phyloP scores from a whole-genome alignment of 2,329 filamentous ascomycete species.

The Didymella keratinophila region DNA sequence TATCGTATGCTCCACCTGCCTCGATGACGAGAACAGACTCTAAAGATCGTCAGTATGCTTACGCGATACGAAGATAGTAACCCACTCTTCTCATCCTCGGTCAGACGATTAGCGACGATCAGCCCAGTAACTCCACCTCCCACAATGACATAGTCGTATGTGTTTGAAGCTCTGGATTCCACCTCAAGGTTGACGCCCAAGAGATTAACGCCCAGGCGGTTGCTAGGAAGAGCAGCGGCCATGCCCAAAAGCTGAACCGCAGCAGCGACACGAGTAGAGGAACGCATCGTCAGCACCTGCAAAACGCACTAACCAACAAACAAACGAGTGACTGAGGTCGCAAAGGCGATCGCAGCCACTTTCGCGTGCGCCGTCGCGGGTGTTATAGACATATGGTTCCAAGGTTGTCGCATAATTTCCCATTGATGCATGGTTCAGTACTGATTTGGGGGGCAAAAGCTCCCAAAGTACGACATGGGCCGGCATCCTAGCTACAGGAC shows the following conservation, averaged over 20 bases:
- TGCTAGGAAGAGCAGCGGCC: constrained; percentile 23
- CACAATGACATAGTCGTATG: constrained; percentile 40
- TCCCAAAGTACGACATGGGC: constrained; percentile 4
- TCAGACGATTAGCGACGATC: constrained; percentile 37
- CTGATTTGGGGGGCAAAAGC: constrained; percentile 3
- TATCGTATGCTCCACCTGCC: constrained; percentile 35
- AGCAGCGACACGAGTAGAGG: constrained; percentile 24
- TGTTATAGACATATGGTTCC: constrained; percentile 8
- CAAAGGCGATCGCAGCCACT: constrained; percentile 1
- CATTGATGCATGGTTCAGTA: constrained; percentile 9
- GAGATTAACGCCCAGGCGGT: not conserved
- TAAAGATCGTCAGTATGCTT: constrained; percentile 22
- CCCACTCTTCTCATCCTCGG: constrained; percentile 28
- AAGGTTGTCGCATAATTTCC: constrained; percentile 11
- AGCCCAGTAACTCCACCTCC: constrained; percentile 40
- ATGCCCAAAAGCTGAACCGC: constrained; percentile 26
- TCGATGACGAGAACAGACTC: constrained; percentile 42
- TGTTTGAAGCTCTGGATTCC: constrained; percentile 18
- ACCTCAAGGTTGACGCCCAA: not conserved
- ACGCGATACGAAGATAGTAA: not conserved
- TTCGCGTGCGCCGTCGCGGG: not conserved
- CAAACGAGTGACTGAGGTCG: constrained; percentile 4
- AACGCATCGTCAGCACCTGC: constrained; percentile 27
- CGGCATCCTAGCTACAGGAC: constrained; percentile 9
- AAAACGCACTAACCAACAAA: not conserved